Conservation (phyloP, 202 grass and related monocot species). For the Hordeum pubiflorum region DNA sequence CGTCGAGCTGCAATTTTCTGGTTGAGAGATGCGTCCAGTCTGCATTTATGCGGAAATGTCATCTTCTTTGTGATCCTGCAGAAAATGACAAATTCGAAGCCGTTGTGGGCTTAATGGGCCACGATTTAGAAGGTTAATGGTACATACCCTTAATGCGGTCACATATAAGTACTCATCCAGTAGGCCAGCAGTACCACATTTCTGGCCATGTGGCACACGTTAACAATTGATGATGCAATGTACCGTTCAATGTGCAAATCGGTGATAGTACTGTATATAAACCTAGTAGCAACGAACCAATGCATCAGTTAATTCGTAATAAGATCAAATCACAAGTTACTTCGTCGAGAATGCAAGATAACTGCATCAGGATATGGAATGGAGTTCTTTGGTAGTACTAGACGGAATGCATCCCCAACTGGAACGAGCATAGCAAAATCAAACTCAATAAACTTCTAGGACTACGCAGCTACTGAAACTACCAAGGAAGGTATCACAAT, state of each 20-base stretch:
- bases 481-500: slow-evolving; percentile 19
- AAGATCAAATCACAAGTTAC: not conserved
- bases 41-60: not conserved
- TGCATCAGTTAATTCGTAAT: not conserved
- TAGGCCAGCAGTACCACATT: not conserved
- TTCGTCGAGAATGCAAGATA: not conserved
- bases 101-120: not conserved
- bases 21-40: not conserved
- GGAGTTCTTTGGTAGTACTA: not conserved
- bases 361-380: not conserved
- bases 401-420: not conserved
- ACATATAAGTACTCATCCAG: not conserved
- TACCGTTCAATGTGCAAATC: not conserved
- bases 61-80: not conserved
- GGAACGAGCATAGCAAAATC: not conserved
- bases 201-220: too few relatives aligned
- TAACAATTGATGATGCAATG: too few relatives aligned
- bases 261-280: not conserved
- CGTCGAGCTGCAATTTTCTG: not conserved
- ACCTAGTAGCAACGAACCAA: not conserved
- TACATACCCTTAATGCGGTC: too few relatives aligned
- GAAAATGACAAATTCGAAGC: not conserved
- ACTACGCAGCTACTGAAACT: not conserved
- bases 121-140: not conserved
- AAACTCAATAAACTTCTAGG: not conserved